Evolutionary conservation across 805 yeast genomes (phyloP).

Genomic region (Vanderwaltozyma yarrowii): DNA sequence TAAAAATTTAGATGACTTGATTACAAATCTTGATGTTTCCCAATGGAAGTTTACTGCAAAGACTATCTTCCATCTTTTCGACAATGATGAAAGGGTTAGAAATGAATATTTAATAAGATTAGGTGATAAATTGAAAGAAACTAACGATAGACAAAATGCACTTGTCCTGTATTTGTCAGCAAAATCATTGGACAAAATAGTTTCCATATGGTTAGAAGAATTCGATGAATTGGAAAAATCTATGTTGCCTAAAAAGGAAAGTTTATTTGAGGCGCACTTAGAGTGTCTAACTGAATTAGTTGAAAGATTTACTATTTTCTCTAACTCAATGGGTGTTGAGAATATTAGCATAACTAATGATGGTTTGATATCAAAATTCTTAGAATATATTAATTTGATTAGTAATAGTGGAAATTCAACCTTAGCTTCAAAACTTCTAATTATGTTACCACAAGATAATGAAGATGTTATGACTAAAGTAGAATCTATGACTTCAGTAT

Average conservation of each 20-base stretch:
- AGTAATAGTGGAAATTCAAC: conserved; percentile 77
- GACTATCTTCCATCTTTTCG: conserved; percentile 48
- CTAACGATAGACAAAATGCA: conserved; percentile 59
- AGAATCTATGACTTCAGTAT: conserved; percentile 66
- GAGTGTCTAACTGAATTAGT: conserved; percentile 72
- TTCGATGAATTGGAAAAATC: conserved; percentile 38
- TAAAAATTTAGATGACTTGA: conserved; percentile 53
- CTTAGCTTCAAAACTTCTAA: conserved; percentile 60
- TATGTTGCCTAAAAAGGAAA: conserved; percentile 28
- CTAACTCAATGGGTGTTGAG: conserved; percentile 16
- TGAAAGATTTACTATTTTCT: conserved; percentile 66
- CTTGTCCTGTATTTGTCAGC: conserved; percentile 75
- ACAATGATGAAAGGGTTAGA: conserved; percentile 38
- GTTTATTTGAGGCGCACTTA: conserved; percentile 76
- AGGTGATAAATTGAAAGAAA: conserved; percentile 63
- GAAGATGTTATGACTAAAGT: conserved; percentile 64
- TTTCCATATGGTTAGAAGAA: conserved; percentile 78
- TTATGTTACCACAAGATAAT: conserved; percentile 60
- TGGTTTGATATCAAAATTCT: conserved; percentile 38
- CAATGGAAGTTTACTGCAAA: conserved; percentile 78
- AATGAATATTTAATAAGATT: conserved; percentile 47
- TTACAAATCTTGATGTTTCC: conserved; percentile 60
- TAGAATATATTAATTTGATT: conserved; percentile 73
- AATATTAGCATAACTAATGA: conserved; percentile 18
- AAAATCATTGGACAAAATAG: conserved; percentile 64